Evolutionary conservation across 768 basidiomycete genomes (phyloP).

Genomic region (Podaxis sp.): DNA sequence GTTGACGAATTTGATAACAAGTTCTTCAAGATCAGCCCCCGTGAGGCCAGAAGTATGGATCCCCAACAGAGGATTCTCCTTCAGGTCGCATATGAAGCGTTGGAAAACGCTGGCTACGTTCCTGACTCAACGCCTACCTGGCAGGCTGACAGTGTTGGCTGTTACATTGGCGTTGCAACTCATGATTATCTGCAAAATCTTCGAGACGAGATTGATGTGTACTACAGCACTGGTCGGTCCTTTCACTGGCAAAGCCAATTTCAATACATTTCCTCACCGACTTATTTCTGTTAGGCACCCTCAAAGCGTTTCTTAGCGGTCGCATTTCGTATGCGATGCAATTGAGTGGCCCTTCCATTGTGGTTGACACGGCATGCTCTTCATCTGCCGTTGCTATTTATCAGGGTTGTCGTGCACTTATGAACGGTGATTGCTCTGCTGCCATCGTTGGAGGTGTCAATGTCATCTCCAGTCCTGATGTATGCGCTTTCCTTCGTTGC

Average conservation of each 20-base stretch:
- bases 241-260: neutral
- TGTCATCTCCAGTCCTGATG: slow-evolving; percentile 69
- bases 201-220: slow-evolving; percentile 60
- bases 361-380: slow-evolving; percentile 77
- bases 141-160: slow-evolving; percentile 56
- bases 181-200: slow-evolving; percentile 72
- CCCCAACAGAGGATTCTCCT: slow-evolving; percentile 74
- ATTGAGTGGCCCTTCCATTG: slow-evolving; percentile 69
- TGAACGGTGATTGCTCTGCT: slow-evolving; percentile 62
- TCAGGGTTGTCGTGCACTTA: slow-evolving; percentile 65
- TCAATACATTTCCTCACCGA: neutral
- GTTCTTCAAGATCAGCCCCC: slow-evolving; percentile 72
- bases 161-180: slow-evolving; percentile 70
- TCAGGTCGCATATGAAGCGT: slow-evolving; percentile 64
- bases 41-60: slow-evolving; percentile 77
- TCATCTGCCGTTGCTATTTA: slow-evolving; percentile 69
- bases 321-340: slow-evolving; percentile 71
- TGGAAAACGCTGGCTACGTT: slow-evolving; percentile 75
- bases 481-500: slow-evolving; percentile 30
- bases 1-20: slow-evolving; percentile 64
- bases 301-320: slow-evolving; percentile 69
- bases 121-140: slow-evolving; percentile 55
- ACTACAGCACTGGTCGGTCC: slow-evolving; percentile 63
- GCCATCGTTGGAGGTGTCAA: slow-evolving; percentile 81
- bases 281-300: slow-evolving; percentile 47